phyloP scores from a whole-genome alignment of 139 green algal species.

The Marvania coccoides region DNA sequence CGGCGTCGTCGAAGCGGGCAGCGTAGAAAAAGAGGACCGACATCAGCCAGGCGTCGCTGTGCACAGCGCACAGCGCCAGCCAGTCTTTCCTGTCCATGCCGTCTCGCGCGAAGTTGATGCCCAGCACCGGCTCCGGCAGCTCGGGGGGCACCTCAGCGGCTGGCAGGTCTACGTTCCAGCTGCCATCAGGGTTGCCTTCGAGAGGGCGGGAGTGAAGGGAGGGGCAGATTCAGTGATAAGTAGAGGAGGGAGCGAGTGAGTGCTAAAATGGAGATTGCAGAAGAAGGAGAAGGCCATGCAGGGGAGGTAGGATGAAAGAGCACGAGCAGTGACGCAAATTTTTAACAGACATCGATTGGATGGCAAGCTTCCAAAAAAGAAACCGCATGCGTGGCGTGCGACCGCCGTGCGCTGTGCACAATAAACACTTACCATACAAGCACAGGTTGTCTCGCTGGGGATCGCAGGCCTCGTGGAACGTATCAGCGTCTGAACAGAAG shows the following conservation, averaged over 20 bases:
- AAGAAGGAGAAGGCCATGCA: background rate
- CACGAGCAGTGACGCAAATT: too few species aligned
- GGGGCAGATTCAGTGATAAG: too few species aligned
- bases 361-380: too few species aligned
- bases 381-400: background rate
- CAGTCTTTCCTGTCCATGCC: conserved; percentile 79
- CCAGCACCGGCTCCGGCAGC: conserved; percentile 93
- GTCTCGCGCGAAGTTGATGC: conserved; percentile 96
- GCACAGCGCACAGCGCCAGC: conserved; percentile 92
- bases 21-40: conserved; percentile 93
- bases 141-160: conserved; percentile 96
- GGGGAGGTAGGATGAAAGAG: background rate
- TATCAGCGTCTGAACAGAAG: conserved; percentile 1
- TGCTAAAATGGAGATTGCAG: background rate
- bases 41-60: conserved; percentile 95
- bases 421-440: conserved; percentile 82
- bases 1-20: conserved; percentile 74
- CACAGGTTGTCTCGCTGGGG: conserved; percentile 96
- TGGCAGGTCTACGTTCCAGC: conserved; percentile 86
- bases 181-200: conserved; percentile 65
- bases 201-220: background rate
- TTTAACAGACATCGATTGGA: too few species aligned
- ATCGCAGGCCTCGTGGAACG: conserved; percentile 68
- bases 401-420: too few species aligned
- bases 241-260: background rate